Conservation (phyloP, 176 grass and related monocot genomes). For the Ensete ventricosum region DNA sequence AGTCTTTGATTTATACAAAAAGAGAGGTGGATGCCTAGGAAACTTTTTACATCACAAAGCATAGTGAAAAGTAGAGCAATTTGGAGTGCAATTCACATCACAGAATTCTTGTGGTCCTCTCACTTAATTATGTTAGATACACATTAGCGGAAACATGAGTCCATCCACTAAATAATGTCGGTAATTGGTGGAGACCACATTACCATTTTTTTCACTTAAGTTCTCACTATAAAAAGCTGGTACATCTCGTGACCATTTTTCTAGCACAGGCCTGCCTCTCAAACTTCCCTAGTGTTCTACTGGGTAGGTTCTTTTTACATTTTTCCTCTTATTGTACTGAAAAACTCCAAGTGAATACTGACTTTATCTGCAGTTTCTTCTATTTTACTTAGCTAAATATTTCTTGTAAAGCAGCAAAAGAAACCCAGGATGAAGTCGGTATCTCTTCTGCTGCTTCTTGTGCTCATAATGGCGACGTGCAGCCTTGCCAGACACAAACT, state of each 20-base stretch:
- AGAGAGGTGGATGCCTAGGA: background rate
- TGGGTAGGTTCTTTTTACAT: too few species aligned
- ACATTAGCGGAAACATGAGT: slow-evolving; percentile 13
- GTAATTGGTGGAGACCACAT: slow-evolving; percentile 17
- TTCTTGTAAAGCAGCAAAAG: background rate
- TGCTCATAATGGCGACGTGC: background rate
- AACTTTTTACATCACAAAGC: background rate
- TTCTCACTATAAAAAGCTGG: background rate
- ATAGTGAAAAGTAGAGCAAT: background rate
- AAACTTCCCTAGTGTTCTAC: background rate
- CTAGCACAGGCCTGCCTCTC: background rate
- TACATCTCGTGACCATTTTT: background rate
- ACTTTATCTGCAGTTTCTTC: too few species aligned
- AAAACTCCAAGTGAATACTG: too few species aligned
- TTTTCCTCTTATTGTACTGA: too few species aligned
- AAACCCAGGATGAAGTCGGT: slow-evolving; percentile 17
- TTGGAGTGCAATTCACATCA: slow-evolving; percentile 2
- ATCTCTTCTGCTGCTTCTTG: slow-evolving; percentile 12
- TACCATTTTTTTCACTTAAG: background rate
- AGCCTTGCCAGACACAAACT: background rate
- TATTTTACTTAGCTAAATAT: too few species aligned
- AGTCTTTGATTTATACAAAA: too few species aligned
- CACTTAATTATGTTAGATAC: background rate
- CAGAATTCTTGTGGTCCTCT: background rate
- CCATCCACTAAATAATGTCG: slow-evolving; percentile 5